Evolutionary conservation across 345 rosid species (phyloP), one percentile per base, ranked within the genome.

Genomic region (Clarkia xantiana): DNA sequence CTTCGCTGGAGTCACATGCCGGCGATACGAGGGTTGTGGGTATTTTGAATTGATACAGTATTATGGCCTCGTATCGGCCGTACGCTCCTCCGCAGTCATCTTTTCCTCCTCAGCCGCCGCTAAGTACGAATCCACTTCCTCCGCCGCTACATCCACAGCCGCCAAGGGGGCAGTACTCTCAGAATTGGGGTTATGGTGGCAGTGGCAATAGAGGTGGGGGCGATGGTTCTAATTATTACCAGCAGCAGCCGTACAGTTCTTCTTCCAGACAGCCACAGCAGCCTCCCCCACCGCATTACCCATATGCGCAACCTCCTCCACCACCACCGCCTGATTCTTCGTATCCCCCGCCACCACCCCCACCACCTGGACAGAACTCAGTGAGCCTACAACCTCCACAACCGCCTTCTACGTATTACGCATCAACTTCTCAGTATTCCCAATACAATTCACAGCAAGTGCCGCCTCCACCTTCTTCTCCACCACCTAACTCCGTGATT

Each of bases 261-360:
- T 44, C 69, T 10, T 44, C 53, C 9, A 61, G 65, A 18, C 71
- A 70, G 1, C 76, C 76, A 2, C 89, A 74, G 11, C 90, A 76
- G 2, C 82, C 74, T n/a, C 63, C 77, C 1, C 71, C 74, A 18
- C 84, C 79, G 9, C 86, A 80, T 42, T 84, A 80, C 61, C 62
- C 81, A 0, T 88, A 75, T 63, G 83, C 72, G 52, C 78, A 70
- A 1, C 81, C 84, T 0, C 88, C 79, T 2, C 82, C 81, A 0
- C 81, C 82, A 1, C 82, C 79, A 0, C 84, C 78, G 0, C 82
- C 79, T 2, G 71, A 79, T 38, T 71, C 76, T 23, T 73, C 76
- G 11, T 78, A 76, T 55, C 78, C 76, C 0, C 81, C 69, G 0
- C 72, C 67, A 15, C 74, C 77, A 1, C 77, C 69, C 0, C 76